A percentile compares a stretch with the other conserved stretches of the same genome.
Conservation (phyloP, 2,329 filamentous ascomycete species). For the Pestalotiopsis fici region DNA sequence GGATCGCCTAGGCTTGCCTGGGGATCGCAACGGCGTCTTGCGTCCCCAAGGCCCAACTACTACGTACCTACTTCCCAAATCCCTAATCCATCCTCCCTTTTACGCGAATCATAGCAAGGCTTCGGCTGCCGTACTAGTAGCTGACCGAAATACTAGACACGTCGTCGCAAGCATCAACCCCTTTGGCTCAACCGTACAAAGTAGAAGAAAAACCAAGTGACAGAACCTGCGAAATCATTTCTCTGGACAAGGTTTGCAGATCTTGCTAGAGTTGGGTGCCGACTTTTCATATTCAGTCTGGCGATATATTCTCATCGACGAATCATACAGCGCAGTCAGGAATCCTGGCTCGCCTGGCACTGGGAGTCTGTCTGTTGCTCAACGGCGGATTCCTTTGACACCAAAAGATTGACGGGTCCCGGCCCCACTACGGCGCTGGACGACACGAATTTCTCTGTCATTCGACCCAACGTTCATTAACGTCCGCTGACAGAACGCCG, state of each 20-base stretch:
- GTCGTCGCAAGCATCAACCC: neutral
- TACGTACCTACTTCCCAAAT: neutral
- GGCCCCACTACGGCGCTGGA: slow-evolving; percentile 2
- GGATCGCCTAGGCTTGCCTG: neutral
- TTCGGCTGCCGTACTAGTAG: neutral
- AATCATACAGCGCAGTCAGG: neutral
- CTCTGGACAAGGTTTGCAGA: neutral
- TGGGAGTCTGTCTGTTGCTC: neutral
- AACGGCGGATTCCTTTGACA: neutral
- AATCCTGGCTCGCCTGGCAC: neutral
- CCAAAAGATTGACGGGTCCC: neutral
- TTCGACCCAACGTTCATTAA: neutral
- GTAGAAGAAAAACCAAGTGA: neutral
- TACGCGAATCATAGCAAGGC: neutral
- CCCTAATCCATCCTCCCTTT: neutral
- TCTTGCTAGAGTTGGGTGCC: neutral
- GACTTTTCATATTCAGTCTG: no score
- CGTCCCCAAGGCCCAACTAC: neutral
- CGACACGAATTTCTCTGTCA: slow-evolving; percentile 1
- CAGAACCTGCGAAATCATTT: no score
- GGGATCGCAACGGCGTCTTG: neutral
- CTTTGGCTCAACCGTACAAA: neutral
- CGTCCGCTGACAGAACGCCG: slow-evolving; percentile 5
- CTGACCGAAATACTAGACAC: neutral
- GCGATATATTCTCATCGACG: no score